phyloP scores from a whole-genome alignment of 768 basidiomycete genomes.

The Amanita molliuscula region DNA sequence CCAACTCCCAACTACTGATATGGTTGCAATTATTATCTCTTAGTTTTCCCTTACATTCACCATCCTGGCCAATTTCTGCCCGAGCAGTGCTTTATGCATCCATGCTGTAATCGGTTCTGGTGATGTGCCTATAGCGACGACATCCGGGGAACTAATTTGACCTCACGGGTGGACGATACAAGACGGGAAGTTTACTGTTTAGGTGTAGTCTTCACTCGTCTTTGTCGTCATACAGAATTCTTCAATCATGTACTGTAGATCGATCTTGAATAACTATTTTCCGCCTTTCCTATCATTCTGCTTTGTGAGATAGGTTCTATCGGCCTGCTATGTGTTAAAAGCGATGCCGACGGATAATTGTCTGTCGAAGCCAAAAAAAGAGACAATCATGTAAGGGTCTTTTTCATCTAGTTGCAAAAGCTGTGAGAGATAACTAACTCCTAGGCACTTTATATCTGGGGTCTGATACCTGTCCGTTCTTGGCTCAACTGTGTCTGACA shows the following conservation, averaged over 20 bases:
- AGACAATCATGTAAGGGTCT: too few relatives aligned
- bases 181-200: constrained; percentile 24
- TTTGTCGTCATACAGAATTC: constrained; percentile 12
- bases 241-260: constrained; percentile 20
- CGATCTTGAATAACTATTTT: not conserved
- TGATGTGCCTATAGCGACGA: constrained; percentile 55
- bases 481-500: too few relatives aligned
- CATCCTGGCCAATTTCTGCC: constrained; percentile 60
- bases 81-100: constrained; percentile 52
- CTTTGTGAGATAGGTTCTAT: not conserved
- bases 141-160: constrained; percentile 42
- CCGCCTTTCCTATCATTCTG: not conserved
- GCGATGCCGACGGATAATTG: too few relatives aligned
- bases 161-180: constrained; percentile 38
- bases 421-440: too few relatives aligned
- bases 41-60: not conserved
- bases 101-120: constrained; percentile 74
- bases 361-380: too few relatives aligned
- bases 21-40: not conserved
- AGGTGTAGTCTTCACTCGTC: constrained; percentile 21
- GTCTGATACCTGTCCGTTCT: too few relatives aligned
- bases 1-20: too few relatives aligned
- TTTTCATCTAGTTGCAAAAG: too few relatives aligned
- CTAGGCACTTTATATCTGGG: too few relatives aligned
- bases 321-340: too few relatives aligned